phyloP scores from a whole-genome alignment of 208 protist species.

The Trypanosoma platydactyli region DNA sequence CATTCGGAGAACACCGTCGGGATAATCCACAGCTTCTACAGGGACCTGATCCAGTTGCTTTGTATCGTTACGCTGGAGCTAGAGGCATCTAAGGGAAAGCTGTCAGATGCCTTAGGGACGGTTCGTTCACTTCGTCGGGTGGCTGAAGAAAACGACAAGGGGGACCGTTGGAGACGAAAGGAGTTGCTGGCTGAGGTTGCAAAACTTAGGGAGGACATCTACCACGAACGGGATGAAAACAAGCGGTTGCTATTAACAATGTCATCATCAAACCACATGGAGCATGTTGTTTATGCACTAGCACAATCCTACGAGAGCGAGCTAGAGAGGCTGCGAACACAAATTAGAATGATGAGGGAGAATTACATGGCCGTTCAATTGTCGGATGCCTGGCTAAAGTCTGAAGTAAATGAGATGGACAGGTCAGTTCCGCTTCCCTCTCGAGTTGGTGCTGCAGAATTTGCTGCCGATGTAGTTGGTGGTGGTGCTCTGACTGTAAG shows the following conservation, averaged over 20 bases:
- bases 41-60: neutral
- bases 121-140: slow-evolving; percentile 4
- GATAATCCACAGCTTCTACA: neutral
- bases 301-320: slow-evolving; percentile 15
- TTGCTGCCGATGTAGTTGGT: neutral
- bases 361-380: slow-evolving; percentile 8
- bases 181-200: slow-evolving; percentile 3
- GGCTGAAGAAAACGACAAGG: slow-evolving; percentile 5
- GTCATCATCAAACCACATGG: neutral
- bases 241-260: neutral
- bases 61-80: neutral
- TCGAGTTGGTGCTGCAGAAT: neutral
- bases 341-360: slow-evolving; percentile 14
- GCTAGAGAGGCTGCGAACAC: slow-evolving; percentile 6
- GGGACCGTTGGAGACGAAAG: neutral
- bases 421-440: neutral
- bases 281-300: slow-evolving; percentile 7
- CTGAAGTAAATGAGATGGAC: slow-evolving; percentile 8
- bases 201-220: slow-evolving; percentile 7
- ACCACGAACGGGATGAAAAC: slow-evolving; percentile 9
- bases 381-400: slow-evolving; percentile 13
- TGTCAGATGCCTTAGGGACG: neutral
- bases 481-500: neutral
- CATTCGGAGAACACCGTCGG: neutral
- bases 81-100: neutral